A percentile compares a stretch with the other conserved stretches of the same genome.
Conservation (phyloP, 345 rosid species). For the Melaleuca alternifolia region DNA sequence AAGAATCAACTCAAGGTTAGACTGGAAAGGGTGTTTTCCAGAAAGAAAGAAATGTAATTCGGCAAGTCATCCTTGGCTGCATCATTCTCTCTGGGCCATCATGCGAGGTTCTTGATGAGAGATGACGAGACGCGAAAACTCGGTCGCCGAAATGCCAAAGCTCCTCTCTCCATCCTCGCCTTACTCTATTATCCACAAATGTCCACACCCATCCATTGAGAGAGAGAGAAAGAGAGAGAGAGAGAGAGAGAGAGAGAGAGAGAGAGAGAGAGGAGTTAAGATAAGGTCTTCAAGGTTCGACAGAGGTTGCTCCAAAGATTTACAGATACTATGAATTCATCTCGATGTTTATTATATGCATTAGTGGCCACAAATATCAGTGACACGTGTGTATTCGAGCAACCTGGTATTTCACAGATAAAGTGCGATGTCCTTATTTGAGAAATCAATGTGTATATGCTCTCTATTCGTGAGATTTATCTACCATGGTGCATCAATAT, state of each 20-base stretch:
- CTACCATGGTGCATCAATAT: neutral
- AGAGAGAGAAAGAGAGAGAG: neutral
- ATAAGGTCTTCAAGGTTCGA: neutral
- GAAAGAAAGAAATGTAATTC: neutral
- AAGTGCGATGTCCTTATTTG: neutral
- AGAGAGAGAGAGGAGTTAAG: neutral
- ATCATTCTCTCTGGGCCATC: slow-evolving; percentile 1
- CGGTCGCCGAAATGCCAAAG: neutral
- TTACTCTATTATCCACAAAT: neutral
- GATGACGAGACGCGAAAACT: neutral
- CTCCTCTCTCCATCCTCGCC: neutral
- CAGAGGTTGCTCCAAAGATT: neutral
- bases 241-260: neutral
- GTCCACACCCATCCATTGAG: neutral
- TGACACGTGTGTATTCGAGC: neutral
- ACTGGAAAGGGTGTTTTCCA: neutral
- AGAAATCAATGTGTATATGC: neutral
- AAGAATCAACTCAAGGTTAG: neutral
- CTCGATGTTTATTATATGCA: neutral
- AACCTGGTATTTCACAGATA: neutral
- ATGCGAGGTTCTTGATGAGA: neutral
- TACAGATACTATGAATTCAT: neutral
- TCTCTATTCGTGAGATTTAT: neutral
- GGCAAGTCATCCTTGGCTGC: slow-evolving; percentile 72
- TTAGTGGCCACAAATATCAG: neutral